Percentiles rank a stretch among this genome's conserved stretches.
These are phyloP conservation scores for Pleurotus cornucopiae DNA, from an alignment of 768 basidiomycete genomes.

Conservation along the genomic window DNA sequence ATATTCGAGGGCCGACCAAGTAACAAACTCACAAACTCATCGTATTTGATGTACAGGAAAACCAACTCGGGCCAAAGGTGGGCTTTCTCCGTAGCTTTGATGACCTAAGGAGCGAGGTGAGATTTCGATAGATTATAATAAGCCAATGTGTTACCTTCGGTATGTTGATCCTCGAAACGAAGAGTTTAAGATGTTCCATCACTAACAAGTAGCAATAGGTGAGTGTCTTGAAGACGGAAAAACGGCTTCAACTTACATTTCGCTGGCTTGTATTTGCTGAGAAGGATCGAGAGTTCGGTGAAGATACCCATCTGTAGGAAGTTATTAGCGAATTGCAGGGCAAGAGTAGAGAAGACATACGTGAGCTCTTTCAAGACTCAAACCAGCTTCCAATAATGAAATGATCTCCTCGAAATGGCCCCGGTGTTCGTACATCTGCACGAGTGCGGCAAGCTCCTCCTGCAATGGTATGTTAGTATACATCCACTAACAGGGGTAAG, in stretches of 20 bases:
- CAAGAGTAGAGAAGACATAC: too few species aligned
- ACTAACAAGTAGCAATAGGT: constrained; percentile 39
- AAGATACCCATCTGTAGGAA: constrained; percentile 80
- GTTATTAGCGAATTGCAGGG: too few species aligned
- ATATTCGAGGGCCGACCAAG: neutral
- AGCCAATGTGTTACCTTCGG: constrained; percentile 61
- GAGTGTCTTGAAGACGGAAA: too few species aligned
- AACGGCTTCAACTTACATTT: constrained; percentile 57
- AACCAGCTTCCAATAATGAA: constrained; percentile 85
- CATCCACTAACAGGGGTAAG: constrained; percentile 4
- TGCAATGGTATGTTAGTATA: constrained; percentile 22
- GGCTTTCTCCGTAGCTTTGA: constrained; percentile 92
- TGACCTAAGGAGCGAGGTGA: constrained; percentile 49
- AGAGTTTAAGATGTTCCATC: constrained; percentile 98
- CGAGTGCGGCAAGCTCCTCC: constrained; percentile 74
- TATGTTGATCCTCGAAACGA: constrained; percentile 94
- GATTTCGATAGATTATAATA: neutral
- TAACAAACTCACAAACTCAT: constrained; percentile 68
- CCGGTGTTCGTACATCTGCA: constrained; percentile 83
- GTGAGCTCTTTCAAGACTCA: constrained; percentile 96
- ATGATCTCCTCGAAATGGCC: constrained; percentile 96
- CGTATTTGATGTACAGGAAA: constrained; percentile 98
- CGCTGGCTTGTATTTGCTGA: constrained; percentile 93
- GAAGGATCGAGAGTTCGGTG: constrained; percentile 86
- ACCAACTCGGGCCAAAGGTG: constrained; percentile 99